Conservation (phyloP, 306 rosid genomes). For the Malus sylvestris region DNA sequence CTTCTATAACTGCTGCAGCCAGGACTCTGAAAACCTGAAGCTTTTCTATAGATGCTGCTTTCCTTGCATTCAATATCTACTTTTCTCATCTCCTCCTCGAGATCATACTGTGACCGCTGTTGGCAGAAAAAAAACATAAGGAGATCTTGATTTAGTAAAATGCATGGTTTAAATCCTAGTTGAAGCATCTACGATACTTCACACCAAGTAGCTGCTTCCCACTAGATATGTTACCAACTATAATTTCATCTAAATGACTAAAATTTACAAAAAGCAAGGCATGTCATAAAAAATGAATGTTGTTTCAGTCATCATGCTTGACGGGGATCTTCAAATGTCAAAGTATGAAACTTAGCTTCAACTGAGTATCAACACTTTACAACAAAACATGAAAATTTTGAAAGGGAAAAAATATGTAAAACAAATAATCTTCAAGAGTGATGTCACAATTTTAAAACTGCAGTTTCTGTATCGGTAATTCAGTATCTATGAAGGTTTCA, state of each 20-base stretch:
- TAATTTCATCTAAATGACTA: background rate
- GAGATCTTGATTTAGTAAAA: background rate
- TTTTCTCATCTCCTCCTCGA: slow-evolving; percentile 75
- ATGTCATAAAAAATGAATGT: background rate
- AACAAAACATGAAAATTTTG: background rate
- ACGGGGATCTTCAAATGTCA: background rate
- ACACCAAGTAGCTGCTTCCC: background rate
- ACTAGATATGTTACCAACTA: background rate
- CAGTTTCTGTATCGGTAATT: background rate
- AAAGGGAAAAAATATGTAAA: background rate
- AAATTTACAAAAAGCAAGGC: background rate
- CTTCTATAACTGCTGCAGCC: slow-evolving; percentile 20
- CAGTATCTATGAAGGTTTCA: background rate
- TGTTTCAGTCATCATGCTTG: no score
- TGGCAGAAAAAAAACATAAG: slow-evolving; percentile 1
- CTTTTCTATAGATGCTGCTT: slow-evolving; percentile 42
- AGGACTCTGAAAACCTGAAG: slow-evolving; percentile 38
- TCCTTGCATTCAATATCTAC: slow-evolving; percentile 37
- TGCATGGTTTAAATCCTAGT: background rate
- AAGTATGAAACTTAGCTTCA: background rate
- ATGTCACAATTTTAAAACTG: background rate
- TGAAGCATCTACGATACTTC: background rate
- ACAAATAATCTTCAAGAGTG: background rate
- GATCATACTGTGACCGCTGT: slow-evolving; percentile 80
- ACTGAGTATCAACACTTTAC: background rate